A percentile compares a stretch with the other conserved stretches of the same genome.
phyloP scores from a whole-genome alignment of 768 basidiomycete species.

The Neoboletus subvelutipes region DNA sequence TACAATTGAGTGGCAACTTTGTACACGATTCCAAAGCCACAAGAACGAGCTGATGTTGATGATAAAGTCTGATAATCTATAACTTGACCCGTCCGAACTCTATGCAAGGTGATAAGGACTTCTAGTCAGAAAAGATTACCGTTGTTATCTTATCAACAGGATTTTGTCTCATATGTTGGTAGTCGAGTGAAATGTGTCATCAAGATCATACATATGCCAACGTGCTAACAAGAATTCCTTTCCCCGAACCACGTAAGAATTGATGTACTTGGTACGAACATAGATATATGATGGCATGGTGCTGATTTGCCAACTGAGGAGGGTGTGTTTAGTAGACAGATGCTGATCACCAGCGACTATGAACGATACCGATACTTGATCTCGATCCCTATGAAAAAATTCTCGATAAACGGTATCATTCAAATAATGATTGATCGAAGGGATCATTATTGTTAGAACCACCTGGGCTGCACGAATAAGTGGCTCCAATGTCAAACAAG shows the following conservation, averaged over 20 bases:
- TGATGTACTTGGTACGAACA: background rate
- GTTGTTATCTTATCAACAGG: background rate
- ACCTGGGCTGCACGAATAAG: background rate
- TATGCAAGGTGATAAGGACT: background rate
- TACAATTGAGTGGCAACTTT: background rate
- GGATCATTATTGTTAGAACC: background rate
- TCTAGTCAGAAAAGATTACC: background rate
- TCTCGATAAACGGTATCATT: conserved; percentile 1
- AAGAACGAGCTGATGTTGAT: background rate
- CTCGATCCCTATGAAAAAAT: background rate
- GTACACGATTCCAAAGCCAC: background rate
- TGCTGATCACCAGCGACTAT: background rate
- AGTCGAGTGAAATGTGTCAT: background rate
- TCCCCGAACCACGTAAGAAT: background rate
- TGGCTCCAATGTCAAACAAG: background rate
- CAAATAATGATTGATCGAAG: background rate
- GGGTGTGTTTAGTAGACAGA: background rate
- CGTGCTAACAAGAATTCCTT: background rate
- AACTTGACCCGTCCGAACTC: background rate
- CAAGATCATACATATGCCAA: background rate
- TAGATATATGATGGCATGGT: background rate
- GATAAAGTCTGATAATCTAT: background rate
- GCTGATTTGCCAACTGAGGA: background rate
- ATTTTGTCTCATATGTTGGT: background rate
- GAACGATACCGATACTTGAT: background rate